Conservation (phyloP, 768 basidiomycete genomes). For the Russula sp. region DNA sequence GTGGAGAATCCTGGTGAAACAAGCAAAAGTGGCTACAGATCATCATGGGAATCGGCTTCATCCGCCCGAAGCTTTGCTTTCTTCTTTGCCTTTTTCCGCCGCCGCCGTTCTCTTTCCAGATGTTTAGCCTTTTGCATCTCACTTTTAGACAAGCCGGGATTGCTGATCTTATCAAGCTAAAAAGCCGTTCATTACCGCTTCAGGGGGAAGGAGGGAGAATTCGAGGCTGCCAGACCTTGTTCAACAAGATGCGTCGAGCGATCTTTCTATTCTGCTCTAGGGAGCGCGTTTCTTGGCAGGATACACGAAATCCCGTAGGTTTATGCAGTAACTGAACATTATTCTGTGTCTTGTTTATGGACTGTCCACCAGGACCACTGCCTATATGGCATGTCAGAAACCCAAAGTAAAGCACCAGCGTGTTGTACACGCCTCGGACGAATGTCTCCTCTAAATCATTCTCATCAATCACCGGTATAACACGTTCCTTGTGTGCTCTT, state of each 20-base stretch:
- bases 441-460: constrained; percentile 83
- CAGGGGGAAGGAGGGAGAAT: not conserved
- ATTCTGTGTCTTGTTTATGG: constrained; percentile 91
- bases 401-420: not conserved
- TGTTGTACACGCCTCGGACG: constrained; percentile 60
- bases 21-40: not conserved
- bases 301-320: constrained; percentile 81
- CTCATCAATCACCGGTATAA: constrained; percentile 63
- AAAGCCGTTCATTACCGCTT: not conserved
- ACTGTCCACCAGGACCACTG: constrained; percentile 93
- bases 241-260: constrained; percentile 65
- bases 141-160: constrained; percentile 44
- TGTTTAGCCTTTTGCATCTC: constrained; percentile 35
- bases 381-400: constrained; percentile 40
- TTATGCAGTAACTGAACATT: constrained; percentile 87
- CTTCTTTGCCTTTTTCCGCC: constrained; percentile 29
- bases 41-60: not conserved
- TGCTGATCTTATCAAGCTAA: constrained; percentile 64
- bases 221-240: constrained; percentile 46
- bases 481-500: constrained; percentile 58
- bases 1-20: too few relatives aligned
- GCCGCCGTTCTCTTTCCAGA: constrained; percentile 35
- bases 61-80: constrained; percentile 25
- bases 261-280: constrained; percentile 70
- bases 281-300: constrained; percentile 86